Conservation (phyloP, 2,329 filamentous ascomycete genomes). For the Rhynchosporium secalis region DNA sequence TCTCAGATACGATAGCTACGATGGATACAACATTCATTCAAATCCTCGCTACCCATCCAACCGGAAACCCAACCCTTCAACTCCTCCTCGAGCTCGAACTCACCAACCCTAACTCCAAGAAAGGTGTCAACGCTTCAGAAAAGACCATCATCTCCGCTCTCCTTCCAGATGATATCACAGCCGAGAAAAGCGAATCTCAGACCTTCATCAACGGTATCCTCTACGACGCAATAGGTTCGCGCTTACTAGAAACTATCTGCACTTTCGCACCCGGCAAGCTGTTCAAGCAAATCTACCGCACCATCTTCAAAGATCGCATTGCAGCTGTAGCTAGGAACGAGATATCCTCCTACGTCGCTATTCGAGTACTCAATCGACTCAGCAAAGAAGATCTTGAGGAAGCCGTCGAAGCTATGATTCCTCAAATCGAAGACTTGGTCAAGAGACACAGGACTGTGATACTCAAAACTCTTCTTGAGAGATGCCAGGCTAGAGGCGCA, state of each 20-base stretch:
- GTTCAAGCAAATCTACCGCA: slow-evolving; percentile 84
- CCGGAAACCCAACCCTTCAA: slow-evolving; percentile 91
- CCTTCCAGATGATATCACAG: slow-evolving; percentile 75
- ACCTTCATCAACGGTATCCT: slow-evolving; percentile 83
- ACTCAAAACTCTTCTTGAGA: slow-evolving; percentile 78
- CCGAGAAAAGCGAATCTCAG: slow-evolving; percentile 70
- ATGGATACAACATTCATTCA: slow-evolving; percentile 80
- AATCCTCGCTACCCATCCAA: slow-evolving; percentile 81
- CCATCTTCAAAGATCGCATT: slow-evolving; percentile 78
- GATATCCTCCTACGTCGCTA: slow-evolving; percentile 83
- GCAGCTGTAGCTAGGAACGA: slow-evolving; percentile 83
- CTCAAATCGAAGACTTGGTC: slow-evolving; percentile 72
- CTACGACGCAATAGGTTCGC: slow-evolving; percentile 88
- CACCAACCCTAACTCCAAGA: slow-evolving; percentile 66
- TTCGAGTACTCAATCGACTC: slow-evolving; percentile 77
- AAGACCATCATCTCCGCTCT: slow-evolving; percentile 70
- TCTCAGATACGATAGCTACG: slow-evolving; percentile 70
- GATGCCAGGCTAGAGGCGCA: slow-evolving; percentile 68
- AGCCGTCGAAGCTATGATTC: slow-evolving; percentile 69
- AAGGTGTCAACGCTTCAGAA: slow-evolving; percentile 53
- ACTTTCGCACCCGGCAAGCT: slow-evolving; percentile 78
- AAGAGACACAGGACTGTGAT: slow-evolving; percentile 75
- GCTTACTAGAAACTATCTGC: slow-evolving; percentile 84
- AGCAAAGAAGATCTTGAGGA: slow-evolving; percentile 81
- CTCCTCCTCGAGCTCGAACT: slow-evolving; percentile 86